A percentile compares a stretch with the other conserved stretches of the same genome.
Conservation (phyloP, 2,329 filamentous ascomycete species). For the Neoarthrinium moseri region DNA sequence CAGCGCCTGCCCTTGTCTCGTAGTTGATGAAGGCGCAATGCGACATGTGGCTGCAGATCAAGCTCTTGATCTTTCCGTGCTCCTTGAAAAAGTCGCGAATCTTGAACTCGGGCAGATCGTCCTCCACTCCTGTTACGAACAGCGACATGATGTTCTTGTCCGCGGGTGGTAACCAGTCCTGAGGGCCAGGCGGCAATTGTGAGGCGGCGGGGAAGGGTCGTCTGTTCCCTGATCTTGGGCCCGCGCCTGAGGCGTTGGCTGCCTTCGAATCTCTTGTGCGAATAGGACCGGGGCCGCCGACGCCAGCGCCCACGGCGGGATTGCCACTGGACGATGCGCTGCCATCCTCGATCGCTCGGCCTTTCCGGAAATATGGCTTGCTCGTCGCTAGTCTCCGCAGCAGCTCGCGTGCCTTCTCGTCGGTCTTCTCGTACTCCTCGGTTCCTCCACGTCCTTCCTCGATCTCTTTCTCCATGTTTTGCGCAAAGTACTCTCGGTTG, state of each 20-base stretch:
- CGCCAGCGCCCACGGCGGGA: conserved; percentile 52
- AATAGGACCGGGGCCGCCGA: conserved; percentile 71
- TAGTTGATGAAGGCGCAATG: conserved; percentile 98
- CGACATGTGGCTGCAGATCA: conserved; percentile 95
- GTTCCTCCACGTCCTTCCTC: conserved; percentile 83
- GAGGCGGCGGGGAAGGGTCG: conserved; percentile 68
- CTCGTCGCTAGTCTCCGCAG: conserved; percentile 82
- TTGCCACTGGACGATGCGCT: conserved; percentile 43
- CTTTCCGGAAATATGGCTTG: conserved; percentile 93
- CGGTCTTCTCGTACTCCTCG: conserved; percentile 94
- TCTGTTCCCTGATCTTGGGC: conserved; percentile 32
- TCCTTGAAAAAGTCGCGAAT: conserved; percentile 86
- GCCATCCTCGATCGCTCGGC: conserved; percentile 67
- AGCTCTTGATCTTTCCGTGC: conserved; percentile 85
- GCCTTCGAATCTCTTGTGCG: conserved; percentile 67
- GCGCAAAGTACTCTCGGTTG: conserved; percentile 96
- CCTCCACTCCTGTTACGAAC: conserved; percentile 93
- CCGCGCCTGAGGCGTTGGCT: conserved; percentile 47
- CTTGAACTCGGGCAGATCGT: conserved; percentile 91
- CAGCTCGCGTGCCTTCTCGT: conserved; percentile 92
- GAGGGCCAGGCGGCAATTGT: conserved; percentile 74
- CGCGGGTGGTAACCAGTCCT: conserved; percentile 81
- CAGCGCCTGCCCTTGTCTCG: conserved; percentile 77
- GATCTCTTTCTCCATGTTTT: conserved; percentile 94
- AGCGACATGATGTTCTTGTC: conserved; percentile 88